Conservation (phyloP, 1,139 yeast species). For the Tardiomyces blankii region DNA sequence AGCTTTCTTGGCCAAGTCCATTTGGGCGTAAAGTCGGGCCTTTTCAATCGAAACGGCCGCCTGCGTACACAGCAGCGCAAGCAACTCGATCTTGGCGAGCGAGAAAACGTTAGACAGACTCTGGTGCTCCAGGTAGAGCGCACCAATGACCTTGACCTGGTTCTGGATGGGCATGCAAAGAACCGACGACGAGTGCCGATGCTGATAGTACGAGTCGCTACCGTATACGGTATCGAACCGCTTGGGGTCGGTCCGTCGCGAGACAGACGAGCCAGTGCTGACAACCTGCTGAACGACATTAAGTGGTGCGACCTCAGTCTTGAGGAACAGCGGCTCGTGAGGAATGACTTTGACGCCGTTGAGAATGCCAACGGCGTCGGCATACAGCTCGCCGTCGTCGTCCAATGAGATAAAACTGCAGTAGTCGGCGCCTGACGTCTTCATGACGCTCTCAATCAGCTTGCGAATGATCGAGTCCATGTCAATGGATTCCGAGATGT, state of each 20-base stretch:
- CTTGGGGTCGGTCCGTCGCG: conserved; percentile 30
- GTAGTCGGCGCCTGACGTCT: conserved; percentile 35
- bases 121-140: conserved; percentile 36
- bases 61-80: conserved; percentile 40
- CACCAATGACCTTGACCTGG: conserved; percentile 36
- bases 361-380: conserved; percentile 36
- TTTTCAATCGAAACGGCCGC: conserved; percentile 45
- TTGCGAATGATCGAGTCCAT: conserved; percentile 31
- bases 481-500: conserved; percentile 38
- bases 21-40: conserved; percentile 37
- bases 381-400: conserved; percentile 26
- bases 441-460: conserved; percentile 33
- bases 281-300: conserved; percentile 33
- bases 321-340: conserved; percentile 33
- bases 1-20: conserved; percentile 42
- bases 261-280: conserved; percentile 30
- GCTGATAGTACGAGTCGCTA: conserved; percentile 34
- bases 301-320: conserved; percentile 38
- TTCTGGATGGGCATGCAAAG: conserved; percentile 40
- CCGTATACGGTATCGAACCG: conserved; percentile 30
- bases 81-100: conserved; percentile 31
- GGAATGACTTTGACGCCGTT: conserved; percentile 28
- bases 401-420: conserved; percentile 35
- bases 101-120: conserved; percentile 22
- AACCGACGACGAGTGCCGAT: conserved; percentile 27